Conservation (phyloP, 2,329 filamentous ascomycete genomes). For the Pyrenochaeta sp. region DNA sequence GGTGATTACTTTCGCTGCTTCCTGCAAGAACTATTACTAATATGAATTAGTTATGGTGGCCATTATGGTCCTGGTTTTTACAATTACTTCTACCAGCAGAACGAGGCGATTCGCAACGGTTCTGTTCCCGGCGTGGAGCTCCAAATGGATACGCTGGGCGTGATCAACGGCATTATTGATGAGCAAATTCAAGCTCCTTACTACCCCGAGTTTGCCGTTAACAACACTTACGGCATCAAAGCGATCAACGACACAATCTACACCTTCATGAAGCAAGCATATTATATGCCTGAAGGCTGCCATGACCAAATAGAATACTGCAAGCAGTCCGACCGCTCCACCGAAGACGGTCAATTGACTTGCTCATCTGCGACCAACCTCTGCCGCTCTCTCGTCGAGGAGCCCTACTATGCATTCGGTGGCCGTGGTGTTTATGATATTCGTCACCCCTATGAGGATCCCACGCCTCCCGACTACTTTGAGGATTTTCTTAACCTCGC, state of each 20-base stretch:
- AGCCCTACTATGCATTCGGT: constrained; percentile 50
- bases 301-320: constrained; percentile 61
- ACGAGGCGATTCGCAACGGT: constrained; percentile 60
- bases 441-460: constrained; percentile 59
- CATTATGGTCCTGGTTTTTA: constrained; percentile 64
- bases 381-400: constrained; percentile 57
- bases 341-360: constrained; percentile 40
- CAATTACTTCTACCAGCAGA: constrained; percentile 66
- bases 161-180: constrained; percentile 65
- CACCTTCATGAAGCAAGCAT: constrained; percentile 54
- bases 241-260: constrained; percentile 58
- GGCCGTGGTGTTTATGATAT: constrained; percentile 65
- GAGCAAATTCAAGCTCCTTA: constrained; percentile 58
- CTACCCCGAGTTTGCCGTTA: constrained; percentile 61
- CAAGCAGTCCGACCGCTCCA: constrained; percentile 39
- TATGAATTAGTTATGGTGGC: constrained; percentile 43
- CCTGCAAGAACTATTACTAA: neutral
- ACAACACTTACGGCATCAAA: constrained; percentile 64
- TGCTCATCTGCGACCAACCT: constrained; percentile 49
- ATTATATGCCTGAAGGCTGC: constrained; percentile 60
- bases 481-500: constrained; percentile 62
- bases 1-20: constrained; percentile 21
- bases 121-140: constrained; percentile 58
- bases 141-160: constrained; percentile 62
- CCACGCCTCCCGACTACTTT: constrained; percentile 62